Conservation (phyloP, 176 grass and related monocot species). For the Thinopyrum elongatum region DNA sequence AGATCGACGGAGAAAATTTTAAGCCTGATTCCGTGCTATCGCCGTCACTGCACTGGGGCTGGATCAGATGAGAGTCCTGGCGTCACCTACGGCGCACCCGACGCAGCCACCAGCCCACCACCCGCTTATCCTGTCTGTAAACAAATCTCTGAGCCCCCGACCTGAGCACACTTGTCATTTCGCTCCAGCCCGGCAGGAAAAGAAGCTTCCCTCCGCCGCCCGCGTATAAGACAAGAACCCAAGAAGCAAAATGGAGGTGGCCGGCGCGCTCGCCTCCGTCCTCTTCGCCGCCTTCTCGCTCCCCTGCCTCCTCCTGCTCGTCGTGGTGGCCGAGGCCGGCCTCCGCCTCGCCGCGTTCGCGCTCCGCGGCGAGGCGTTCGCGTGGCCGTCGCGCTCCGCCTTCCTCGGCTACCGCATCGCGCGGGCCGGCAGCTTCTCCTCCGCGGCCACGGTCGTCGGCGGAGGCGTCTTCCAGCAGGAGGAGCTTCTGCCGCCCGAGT, state of each 20-base stretch:
- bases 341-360: constrained; percentile 27
- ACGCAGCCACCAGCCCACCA: background rate
- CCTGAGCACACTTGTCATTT: background rate
- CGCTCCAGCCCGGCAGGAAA: background rate
- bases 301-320: constrained; percentile 41
- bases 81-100: background rate
- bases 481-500: constrained; percentile 14
- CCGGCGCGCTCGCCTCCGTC: constrained; percentile 2
- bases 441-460: background rate
- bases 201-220: background rate
- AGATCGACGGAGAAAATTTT: too few species aligned
- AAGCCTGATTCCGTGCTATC: too few species aligned
- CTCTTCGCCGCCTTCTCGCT: constrained; percentile 33
- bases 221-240: background rate
- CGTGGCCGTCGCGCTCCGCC: constrained; percentile 20
- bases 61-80: background rate
- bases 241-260: constrained; percentile 24
- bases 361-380: background rate
- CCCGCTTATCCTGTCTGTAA: constrained; percentile 1
- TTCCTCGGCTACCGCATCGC: constrained; percentile 42
- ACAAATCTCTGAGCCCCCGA: background rate
- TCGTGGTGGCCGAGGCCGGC: constrained; percentile 31
- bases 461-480: background rate
- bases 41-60: background rate
- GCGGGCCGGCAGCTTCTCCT: background rate